A percentile compares a stretch with the other conserved stretches of the same genome.
These are phyloP conservation scores for Gamarada debralockiae DNA, from an alignment of 495 filamentous ascomycete species.

Conservation along the genomic window DNA sequence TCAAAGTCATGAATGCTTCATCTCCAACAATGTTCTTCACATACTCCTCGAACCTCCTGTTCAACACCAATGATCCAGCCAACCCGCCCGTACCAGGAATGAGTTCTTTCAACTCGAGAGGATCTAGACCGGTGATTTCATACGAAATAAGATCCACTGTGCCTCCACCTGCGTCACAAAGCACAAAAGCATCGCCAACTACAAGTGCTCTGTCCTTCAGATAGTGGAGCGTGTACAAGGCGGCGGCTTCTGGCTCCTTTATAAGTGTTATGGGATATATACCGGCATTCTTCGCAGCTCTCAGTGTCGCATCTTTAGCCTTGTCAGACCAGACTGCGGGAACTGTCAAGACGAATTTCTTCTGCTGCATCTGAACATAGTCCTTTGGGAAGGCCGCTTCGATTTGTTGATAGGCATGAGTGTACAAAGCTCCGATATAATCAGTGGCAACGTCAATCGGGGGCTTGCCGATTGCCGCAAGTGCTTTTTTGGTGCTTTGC, in stretches of 20 bases:
- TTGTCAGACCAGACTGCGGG: constrained; percentile 32
- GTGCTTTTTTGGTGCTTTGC: too few relatives aligned
- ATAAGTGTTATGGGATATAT: constrained; percentile 9
- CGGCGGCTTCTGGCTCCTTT: constrained; percentile 19
- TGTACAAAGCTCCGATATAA: constrained; percentile 13
- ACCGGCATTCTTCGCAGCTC: constrained; percentile 6
- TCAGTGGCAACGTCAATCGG: constrained; percentile 22
- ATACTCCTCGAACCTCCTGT: constrained; percentile 25
- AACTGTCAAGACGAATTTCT: constrained; percentile 21
- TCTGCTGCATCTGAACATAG: constrained; percentile 18
- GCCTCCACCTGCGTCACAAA: constrained; percentile 19
- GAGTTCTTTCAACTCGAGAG: constrained; percentile 30
- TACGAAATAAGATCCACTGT: constrained; percentile 18
- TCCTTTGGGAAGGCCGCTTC: constrained; percentile 11
- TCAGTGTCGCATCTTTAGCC: constrained; percentile 30
- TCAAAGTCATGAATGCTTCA: constrained; percentile 3
- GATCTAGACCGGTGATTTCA: constrained; percentile 3
- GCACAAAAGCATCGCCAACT: constrained; percentile 14
- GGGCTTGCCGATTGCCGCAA: too few relatives aligned
- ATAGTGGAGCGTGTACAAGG: not conserved
- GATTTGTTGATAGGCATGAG: constrained; percentile 27
- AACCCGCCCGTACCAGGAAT: constrained; percentile 28
- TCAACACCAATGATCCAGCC: constrained; percentile 28
- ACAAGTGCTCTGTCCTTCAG: constrained; percentile 14
- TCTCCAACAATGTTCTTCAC: constrained; percentile 27